Evolutionary conservation across 2,329 filamentous ascomycete species (phyloP), one percentile per base, ranked within the genome.

Genomic region (Epicoccum sorghinum): DNA sequence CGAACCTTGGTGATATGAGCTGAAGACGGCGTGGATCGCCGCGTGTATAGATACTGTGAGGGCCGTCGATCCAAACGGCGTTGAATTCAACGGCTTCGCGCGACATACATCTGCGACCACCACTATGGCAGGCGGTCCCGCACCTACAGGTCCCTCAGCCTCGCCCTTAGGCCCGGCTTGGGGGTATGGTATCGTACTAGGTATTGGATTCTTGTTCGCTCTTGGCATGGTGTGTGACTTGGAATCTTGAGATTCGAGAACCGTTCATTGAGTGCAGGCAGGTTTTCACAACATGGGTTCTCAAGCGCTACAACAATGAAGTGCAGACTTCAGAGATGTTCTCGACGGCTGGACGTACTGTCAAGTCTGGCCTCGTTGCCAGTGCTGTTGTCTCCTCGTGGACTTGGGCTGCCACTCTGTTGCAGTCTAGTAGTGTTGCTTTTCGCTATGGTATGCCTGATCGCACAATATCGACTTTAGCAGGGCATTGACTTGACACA

Each of bases 151-250:
- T 24, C 62, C 65, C 38, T 61, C 64, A 18, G 62, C 63, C 33
- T 64, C 59, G n/a, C 65, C 66, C 43, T 44, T 69, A 24, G 64
- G 65, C 3, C 66, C 67, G 50, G 65, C 51, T 47, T 68, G 66
- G 66, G 68, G 68, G n/a, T 72, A 72, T 64, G 69, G 69, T 13
- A 67, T 71, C 29, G 63, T 72, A 9, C 58, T 72, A 50, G 69
- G 69, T 36, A 47, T 72, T 25, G 69, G 69, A 1, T 70, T 70
- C 18, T 49, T 69, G 24, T 69, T 69, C 29, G 66, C 66, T 7
- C 59, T 69, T 53, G 66, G 62, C 47, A 70, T 69, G 68, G 66
- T 65, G 55, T 4, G 57, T 55, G 9, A 24, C 38, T 23, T 4
- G 5, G 4, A 12, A 2, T 12, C 7, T 23, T 22, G n/a, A 32